Percentiles rank a stretch among this genome's conserved stretches.
Evolutionary conservation across 148 eudicot species (phyloP).

Genomic region (Chenopodium suecicum): DNA sequence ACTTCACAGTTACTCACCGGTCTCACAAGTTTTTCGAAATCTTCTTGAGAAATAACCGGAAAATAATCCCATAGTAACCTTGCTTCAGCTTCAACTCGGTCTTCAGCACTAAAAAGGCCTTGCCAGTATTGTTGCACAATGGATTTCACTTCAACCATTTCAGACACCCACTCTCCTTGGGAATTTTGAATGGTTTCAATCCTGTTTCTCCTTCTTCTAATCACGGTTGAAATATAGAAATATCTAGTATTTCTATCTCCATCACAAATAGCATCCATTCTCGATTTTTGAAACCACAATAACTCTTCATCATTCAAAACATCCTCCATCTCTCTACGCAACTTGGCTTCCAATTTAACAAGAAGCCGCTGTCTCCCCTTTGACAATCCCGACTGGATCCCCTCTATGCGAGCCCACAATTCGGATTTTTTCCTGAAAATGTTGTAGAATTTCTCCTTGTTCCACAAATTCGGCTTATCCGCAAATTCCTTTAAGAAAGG

Average conservation of each 20-base stretch:
- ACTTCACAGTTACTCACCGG: neutral
- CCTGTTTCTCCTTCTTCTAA: neutral
- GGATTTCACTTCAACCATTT: neutral
- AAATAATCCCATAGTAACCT: too few relatives aligned
- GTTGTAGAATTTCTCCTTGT: neutral
- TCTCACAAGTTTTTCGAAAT: too few relatives aligned
- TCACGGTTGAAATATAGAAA: neutral
- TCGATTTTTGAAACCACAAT: conserved; percentile 1
- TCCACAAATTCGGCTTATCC: neutral
- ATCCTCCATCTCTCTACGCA: neutral
- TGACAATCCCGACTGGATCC: neutral
- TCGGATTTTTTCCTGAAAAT: too few relatives aligned
- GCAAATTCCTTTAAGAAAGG: neutral
- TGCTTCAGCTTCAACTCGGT: too few relatives aligned
- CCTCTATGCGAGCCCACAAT: neutral
- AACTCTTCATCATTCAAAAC: neutral
- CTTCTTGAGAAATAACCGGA: too few relatives aligned
- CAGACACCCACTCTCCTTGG: neutral
- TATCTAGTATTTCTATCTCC: neutral
- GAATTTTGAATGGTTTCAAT: neutral
- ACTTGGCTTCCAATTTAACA: neutral
- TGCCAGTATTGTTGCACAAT: neutral
- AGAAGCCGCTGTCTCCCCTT: neutral
- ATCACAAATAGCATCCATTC: neutral
- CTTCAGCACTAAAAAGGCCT: neutral